Conservation (phyloP, 2,329 filamentous ascomycete genomes). For the Pseudogymnoascus verrucosus region DNA sequence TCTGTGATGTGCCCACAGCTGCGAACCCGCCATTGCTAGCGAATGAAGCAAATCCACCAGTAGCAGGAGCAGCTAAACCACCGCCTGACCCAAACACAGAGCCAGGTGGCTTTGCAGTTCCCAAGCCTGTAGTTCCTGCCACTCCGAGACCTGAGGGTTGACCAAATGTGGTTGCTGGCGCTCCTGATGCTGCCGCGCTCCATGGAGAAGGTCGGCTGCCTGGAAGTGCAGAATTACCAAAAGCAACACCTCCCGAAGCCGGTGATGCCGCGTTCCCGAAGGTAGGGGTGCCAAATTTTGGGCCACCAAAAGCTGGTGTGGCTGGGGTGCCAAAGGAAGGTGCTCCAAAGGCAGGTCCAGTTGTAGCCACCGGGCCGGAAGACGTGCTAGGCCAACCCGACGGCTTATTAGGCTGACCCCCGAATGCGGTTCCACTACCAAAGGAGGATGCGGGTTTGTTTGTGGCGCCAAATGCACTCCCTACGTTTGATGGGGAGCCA, state of each 20-base stretch:
- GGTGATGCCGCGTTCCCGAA: constrained; percentile 42
- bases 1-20: constrained; percentile 25
- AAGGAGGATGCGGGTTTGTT: constrained; percentile 26
- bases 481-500: constrained; percentile 3
- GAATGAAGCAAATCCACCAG: constrained; percentile 47
- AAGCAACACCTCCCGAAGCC: constrained; percentile 14
- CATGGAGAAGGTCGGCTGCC: constrained; percentile 47
- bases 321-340: constrained; percentile 27
- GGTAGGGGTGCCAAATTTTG: constrained; percentile 30
- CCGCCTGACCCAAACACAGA: constrained; percentile 32
- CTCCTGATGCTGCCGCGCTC: constrained; percentile 31
- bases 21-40: constrained; percentile 48
- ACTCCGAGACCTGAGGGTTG: constrained; percentile 41
- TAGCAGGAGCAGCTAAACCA: constrained; percentile 25
- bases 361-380: constrained; percentile 12
- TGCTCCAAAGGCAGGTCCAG: constrained; percentile 17
- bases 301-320: constrained; percentile 25
- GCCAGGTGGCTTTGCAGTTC: constrained; percentile 25
- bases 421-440: constrained; percentile 35
- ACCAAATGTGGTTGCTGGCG: constrained; percentile 40
- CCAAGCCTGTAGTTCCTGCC: constrained; percentile 30
- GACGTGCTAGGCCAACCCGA: constrained; percentile 39
- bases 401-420: constrained; percentile 19
- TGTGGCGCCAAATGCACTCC: not conserved
- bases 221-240: constrained; percentile 30